A percentile compares a stretch with the other conserved stretches of the same genome.
These are phyloP conservation scores for Chlamydomonas sphaeroides DNA, from an alignment of 139 green algal genomes.

Conservation along the genomic window DNA sequence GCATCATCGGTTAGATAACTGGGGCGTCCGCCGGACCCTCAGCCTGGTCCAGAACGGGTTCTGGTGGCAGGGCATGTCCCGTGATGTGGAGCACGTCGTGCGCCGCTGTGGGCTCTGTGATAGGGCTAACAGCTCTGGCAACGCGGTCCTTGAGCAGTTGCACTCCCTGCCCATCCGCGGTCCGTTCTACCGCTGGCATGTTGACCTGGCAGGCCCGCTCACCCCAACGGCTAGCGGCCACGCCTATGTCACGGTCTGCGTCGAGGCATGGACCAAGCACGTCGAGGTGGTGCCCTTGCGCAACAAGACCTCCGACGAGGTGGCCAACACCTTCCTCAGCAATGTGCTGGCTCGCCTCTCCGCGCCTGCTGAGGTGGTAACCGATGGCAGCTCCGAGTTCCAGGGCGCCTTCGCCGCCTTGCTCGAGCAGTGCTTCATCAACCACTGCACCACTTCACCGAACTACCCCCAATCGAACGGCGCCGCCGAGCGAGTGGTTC, in stretches of 20 bases:
- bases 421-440: constrained; percentile 28
- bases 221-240: not conserved
- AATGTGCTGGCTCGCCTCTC: constrained; percentile 27
- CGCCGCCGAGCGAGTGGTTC: constrained; percentile 36
- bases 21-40: not conserved
- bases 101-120: not conserved
- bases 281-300: constrained; percentile 38
- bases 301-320: constrained; percentile 8
- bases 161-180: constrained; percentile 30
- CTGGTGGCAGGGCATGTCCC: not conserved
- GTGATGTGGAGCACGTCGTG: not conserved
- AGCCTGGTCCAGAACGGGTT: not conserved
- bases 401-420: constrained; percentile 42
- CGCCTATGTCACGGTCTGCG: constrained; percentile 45
- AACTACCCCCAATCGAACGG: constrained; percentile 48
- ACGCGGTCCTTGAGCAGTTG: not conserved
- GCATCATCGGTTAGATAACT: not conserved
- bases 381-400: constrained; percentile 45
- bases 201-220: constrained; percentile 37
- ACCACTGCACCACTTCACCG: constrained; percentile 40
- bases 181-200: constrained; percentile 23
- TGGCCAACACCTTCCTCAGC: constrained; percentile 16
- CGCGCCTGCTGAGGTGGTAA: constrained; percentile 45
- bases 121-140: not conserved
- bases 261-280: constrained; percentile 50